Percentiles rank a stretch among this genome's conserved stretches.
Conservation (phyloP, 805 yeast species). For the Allodekkera sacchari region DNA sequence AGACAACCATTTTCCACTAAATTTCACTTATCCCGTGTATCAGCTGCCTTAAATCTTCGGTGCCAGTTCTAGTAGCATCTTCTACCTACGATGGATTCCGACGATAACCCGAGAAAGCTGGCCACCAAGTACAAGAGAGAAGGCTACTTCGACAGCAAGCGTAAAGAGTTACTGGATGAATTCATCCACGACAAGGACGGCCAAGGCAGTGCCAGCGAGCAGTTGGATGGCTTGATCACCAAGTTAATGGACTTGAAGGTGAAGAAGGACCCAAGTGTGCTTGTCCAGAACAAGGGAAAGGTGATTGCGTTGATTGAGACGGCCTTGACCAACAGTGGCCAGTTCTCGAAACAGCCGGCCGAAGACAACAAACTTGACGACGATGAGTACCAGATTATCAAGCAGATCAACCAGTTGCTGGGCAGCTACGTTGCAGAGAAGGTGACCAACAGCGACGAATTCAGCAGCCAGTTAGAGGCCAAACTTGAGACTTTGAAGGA, state of each 20-base stretch:
- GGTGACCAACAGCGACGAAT: constrained; percentile 9
- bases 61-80: too few relatives aligned
- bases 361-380: neutral
- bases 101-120: constrained; percentile 32
- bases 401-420: constrained; percentile 13
- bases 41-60: too few relatives aligned
- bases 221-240: constrained; percentile 30
- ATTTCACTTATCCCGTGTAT: too few relatives aligned
- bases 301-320: constrained; percentile 47
- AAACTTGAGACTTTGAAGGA: too few relatives aligned
- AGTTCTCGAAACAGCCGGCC: neutral
- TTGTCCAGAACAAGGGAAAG: constrained; percentile 40
- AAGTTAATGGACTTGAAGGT: constrained; percentile 38
- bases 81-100: too few relatives aligned
- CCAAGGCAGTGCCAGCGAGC: constrained; percentile 34
- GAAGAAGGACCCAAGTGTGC: constrained; percentile 37
- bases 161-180: constrained; percentile 34
- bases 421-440: constrained; percentile 10
- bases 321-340: constrained; percentile 27
- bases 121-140: constrained; percentile 36
- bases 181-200: constrained; percentile 28
- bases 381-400: constrained; percentile 12
- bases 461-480: constrained; percentile 3
- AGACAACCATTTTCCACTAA: too few relatives aligned
- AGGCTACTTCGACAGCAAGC: constrained; percentile 40